phyloP scores from a whole-genome alignment of 2,329 filamentous ascomycete species.

The Leptographium wingfieldii region DNA sequence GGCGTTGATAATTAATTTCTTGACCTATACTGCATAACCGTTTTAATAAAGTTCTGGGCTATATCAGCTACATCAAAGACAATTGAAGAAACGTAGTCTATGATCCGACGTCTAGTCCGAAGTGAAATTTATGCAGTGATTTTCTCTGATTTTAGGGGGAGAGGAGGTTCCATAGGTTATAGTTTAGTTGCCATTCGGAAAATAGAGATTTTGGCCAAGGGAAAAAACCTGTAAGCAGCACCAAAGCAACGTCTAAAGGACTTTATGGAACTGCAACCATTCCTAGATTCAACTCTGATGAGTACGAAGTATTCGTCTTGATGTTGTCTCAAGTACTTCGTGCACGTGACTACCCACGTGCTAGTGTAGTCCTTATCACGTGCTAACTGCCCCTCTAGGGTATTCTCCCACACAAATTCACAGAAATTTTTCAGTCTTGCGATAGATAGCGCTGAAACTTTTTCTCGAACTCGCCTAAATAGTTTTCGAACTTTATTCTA shows the following conservation, averaged over 20 bases:
- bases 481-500: not conserved
- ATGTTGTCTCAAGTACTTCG: too few relatives aligned
- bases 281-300: too few relatives aligned
- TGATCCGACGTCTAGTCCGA: not conserved
- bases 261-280: too few relatives aligned
- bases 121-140: too few relatives aligned
- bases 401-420: conserved; percentile 1
- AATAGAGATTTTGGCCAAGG: too few relatives aligned
- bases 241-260: too few relatives aligned
- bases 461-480: not conserved
- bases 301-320: too few relatives aligned
- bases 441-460: conserved; percentile 1
- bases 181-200: too few relatives aligned
- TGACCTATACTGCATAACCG: not conserved
- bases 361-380: not conserved
- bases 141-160: not conserved
- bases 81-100: not conserved
- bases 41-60: not conserved
- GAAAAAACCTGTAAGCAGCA: too few relatives aligned
- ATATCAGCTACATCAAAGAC: not conserved
- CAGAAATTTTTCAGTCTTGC: not conserved
- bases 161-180: too few relatives aligned
- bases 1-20: not conserved
- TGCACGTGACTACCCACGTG: not conserved
- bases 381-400: not conserved